Conservation (phyloP, 1,284 basidiomycete species). For the Coniferiporia sulphurascens region DNA sequence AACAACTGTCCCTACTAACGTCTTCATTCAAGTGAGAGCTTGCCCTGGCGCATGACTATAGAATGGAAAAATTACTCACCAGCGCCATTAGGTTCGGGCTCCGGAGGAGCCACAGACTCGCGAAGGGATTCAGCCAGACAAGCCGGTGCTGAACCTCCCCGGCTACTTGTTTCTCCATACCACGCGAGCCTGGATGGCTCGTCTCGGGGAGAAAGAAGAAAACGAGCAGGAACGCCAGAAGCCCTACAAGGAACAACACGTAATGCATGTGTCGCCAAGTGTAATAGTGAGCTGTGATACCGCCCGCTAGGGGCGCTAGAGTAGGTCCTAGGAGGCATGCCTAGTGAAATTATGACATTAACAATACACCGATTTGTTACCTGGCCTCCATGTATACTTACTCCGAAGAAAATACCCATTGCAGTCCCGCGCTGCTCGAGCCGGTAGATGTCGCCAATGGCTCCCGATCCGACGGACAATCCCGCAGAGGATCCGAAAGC, state of each 20-base stretch:
- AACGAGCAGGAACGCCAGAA: constrained; percentile 42
- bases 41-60: background rate
- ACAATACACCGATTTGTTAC: background rate
- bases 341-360: constrained; percentile 18
- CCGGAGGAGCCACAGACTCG: constrained; percentile 44
- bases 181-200: constrained; percentile 45
- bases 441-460: constrained; percentile 60
- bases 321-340: constrained; percentile 33
- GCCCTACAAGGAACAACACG: constrained; percentile 40
- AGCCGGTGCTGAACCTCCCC: constrained; percentile 22
- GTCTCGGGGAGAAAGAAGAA: constrained; percentile 67
- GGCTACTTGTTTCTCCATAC: constrained; percentile 37
- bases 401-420: constrained; percentile 59
- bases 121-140: constrained; percentile 58
- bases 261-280: constrained; percentile 51
- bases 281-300: constrained; percentile 40
- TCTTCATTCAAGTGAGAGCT: constrained; percentile 27
- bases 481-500: constrained; percentile 54
- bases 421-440: constrained; percentile 58
- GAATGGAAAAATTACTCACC: constrained; percentile 34
- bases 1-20: constrained; percentile 34
- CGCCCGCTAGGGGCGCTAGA: constrained; percentile 34
- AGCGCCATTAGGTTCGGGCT: constrained; percentile 55
- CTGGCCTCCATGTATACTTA: constrained; percentile 25
- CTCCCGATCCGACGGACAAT: constrained; percentile 54